These are phyloP conservation scores for Sextonia rubra DNA, from an alignment of 164 flowering plant species.

Conservation along the genomic window DNA sequence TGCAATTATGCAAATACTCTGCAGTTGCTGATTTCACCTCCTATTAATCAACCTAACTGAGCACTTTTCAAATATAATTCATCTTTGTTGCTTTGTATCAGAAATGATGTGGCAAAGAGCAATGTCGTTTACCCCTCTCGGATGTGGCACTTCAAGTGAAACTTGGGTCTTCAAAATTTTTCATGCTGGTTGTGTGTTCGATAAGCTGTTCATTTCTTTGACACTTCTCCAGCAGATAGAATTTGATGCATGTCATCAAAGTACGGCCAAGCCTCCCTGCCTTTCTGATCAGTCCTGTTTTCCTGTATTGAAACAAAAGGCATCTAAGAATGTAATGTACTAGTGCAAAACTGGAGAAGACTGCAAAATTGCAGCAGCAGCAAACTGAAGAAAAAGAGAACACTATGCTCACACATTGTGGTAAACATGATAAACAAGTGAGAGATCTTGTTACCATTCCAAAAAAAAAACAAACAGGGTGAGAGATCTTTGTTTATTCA, in stretches of 20 bases:
- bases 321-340: too few species aligned
- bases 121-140: background rate
- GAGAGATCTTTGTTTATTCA: too few species aligned
- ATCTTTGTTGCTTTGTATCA: background rate
- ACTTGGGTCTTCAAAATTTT: conserved; percentile 1
- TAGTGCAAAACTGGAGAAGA: too few species aligned
- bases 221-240: conserved; percentile 32
- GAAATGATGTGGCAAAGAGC: background rate
- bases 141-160: background rate
- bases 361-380: too few species aligned
- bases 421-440: too few species aligned
- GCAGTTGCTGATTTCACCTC: background rate
- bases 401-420: too few species aligned
- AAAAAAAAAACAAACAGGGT: too few species aligned
- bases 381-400: too few species aligned
- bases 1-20: background rate
- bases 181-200: background rate
- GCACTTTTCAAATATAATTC: background rate
- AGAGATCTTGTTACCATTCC: too few species aligned
- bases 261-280: conserved; percentile 67
- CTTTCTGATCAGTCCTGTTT: conserved; percentile 36
- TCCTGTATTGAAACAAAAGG: conserved; percentile 42
- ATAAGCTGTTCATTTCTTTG: conserved; percentile 29
- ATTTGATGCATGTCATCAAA: conserved; percentile 57
- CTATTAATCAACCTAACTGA: background rate